phyloP scores from a whole-genome alignment of 306 rosid genomes.

The Mucuna pruriens region DNA sequence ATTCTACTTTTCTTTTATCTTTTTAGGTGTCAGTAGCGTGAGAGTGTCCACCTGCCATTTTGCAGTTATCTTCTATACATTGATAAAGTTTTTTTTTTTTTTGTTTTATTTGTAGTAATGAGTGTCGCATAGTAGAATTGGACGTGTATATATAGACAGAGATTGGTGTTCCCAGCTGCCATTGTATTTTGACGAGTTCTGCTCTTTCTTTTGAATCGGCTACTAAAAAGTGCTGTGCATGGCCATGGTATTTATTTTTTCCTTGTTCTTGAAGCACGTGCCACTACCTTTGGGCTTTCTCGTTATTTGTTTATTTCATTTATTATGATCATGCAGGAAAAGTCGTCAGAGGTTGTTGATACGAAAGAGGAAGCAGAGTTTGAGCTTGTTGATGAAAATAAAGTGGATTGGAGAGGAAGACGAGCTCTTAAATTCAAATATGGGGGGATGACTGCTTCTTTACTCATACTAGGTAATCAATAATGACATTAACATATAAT shows the following conservation, averaged over 20 bases:
- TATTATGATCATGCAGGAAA: conserved; percentile 53
- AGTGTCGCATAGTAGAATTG: background rate
- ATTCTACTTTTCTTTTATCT: too few relatives aligned
- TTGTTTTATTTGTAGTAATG: background rate
- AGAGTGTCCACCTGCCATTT: too few relatives aligned
- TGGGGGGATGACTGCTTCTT: conserved; percentile 67
- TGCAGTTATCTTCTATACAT: background rate
- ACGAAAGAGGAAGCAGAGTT: conserved; percentile 38
- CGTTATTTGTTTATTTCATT: background rate
- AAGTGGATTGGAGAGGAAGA: conserved; percentile 98
- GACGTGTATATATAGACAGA: conserved; percentile 39
- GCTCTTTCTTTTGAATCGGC: conserved; percentile 33
- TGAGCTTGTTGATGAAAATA: conserved; percentile 59
- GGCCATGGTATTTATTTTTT: conserved; percentile 50
- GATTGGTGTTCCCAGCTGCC: conserved; percentile 25
- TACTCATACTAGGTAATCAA: conserved; percentile 61
- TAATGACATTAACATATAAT: background rate
- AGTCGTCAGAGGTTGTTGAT: conserved; percentile 34
- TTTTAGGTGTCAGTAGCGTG: too few relatives aligned
- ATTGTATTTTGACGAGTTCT: conserved; percentile 23
- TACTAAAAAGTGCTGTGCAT: background rate
- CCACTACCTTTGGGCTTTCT: background rate
- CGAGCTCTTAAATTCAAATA: conserved; percentile 64
- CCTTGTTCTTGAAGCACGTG: background rate
- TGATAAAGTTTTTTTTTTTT: background rate